These are phyloP conservation scores for Linanthus parryae DNA, from an alignment of 148 eudicot species.

Conservation along the genomic window DNA sequence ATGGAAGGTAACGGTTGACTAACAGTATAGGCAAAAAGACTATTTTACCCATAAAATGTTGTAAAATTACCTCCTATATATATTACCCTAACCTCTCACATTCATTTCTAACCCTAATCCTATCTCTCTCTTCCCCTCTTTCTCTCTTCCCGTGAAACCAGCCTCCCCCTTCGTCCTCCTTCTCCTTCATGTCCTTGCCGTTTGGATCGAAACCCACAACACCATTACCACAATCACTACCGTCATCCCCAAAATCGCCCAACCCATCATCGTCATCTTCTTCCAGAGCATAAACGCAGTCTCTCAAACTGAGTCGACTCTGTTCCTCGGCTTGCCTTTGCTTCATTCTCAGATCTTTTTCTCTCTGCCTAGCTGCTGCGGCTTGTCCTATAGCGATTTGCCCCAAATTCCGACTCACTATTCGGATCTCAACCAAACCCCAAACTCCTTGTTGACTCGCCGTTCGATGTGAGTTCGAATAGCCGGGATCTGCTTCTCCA, in stretches of 20 bases:
- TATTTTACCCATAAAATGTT: no score
- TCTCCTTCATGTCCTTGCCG: no score
- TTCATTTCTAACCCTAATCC: no score
- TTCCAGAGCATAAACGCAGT: constrained; percentile 77
- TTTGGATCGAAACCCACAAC: no score
- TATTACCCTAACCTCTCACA: no score
- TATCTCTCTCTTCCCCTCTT: no score
- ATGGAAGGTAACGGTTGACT: no score
- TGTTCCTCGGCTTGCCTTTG: constrained; percentile 97
- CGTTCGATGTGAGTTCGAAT: constrained; percentile 63
- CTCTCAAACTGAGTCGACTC: constrained; percentile 67
- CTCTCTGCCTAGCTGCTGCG: constrained; percentile 81
- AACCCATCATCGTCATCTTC: constrained; percentile 73
- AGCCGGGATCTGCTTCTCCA: constrained; percentile 68
- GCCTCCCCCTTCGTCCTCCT: no score
- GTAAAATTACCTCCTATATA: no score
- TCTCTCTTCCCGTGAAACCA: no score
- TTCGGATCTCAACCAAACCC: constrained; percentile 90
- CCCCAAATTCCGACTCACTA: constrained; percentile 76
- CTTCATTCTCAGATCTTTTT: constrained; percentile 84
- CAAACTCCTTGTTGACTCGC: constrained; percentile 66
- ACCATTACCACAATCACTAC: no score
- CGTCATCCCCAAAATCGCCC: constrained; percentile 28
- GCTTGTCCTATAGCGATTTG: constrained; percentile 97
- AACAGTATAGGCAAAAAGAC: no score